A percentile compares a stretch with the other conserved stretches of the same genome.
Conservation (phyloP, 2,329 filamentous ascomycete genomes). For the Gliomastix tumulicola region DNA sequence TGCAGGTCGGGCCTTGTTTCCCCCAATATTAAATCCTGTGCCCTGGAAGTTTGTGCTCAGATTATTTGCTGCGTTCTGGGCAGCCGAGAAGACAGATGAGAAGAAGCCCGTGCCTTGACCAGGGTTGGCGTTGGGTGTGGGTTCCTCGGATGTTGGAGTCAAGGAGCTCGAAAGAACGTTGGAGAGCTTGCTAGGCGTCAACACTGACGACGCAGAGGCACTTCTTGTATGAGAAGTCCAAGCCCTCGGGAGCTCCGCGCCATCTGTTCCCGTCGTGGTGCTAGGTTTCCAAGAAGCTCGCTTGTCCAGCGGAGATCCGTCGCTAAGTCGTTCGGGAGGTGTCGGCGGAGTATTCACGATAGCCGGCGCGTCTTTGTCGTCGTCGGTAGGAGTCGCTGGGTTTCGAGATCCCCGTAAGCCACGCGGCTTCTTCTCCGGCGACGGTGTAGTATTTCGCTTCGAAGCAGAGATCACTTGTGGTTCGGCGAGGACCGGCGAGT, state of each 20-base stretch:
- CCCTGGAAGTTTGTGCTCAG: constrained; percentile 70
- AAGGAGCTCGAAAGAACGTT: constrained; percentile 65
- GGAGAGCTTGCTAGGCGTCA: constrained; percentile 81
- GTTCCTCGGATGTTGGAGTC: constrained; percentile 65
- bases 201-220: constrained; percentile 3
- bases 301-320: constrained; percentile 14
- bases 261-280: constrained; percentile 31
- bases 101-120: constrained; percentile 70
- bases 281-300: constrained; percentile 16
- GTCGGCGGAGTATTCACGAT: constrained; percentile 64
- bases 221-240: constrained; percentile 57
- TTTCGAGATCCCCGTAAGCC: too few species aligned
- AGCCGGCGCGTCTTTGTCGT: constrained; percentile 37
- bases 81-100: constrained; percentile 84
- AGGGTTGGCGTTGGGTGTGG: constrained; percentile 26
- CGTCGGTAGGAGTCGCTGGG: too few species aligned
- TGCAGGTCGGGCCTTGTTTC: constrained; percentile 16
- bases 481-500: too few species aligned
- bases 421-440: too few species aligned
- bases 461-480: too few species aligned
- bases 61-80: constrained; percentile 81
- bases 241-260: constrained; percentile 57
- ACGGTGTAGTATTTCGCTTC: too few species aligned
- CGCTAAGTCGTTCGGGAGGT: constrained; percentile 39
- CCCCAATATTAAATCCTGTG: constrained; percentile 47